These are phyloP conservation scores for Dittrichia graveolens DNA, from an alignment of 129 eudicot species.

Conservation along the genomic window DNA sequence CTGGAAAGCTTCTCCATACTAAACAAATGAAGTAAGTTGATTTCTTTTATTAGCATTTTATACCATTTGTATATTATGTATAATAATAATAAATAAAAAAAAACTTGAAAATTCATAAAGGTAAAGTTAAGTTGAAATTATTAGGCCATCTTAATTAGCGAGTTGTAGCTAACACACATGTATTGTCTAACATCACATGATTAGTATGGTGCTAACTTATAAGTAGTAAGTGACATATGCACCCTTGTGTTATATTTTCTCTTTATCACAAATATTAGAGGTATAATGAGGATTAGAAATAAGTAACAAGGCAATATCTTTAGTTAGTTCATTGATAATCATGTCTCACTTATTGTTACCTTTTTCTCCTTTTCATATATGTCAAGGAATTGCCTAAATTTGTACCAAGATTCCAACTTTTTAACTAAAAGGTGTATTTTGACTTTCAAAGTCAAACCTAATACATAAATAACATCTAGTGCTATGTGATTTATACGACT, in stretches of 20 bases:
- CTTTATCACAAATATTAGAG: constrained; percentile 1
- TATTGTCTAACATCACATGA: constrained; percentile 22
- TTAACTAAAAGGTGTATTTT: neutral
- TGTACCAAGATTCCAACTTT: neutral
- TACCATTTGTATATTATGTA: neutral
- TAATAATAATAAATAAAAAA: no score
- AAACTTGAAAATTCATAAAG: neutral
- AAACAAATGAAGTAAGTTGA: constrained; percentile 58
- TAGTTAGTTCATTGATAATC: constrained; percentile 11
- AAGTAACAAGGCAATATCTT: constrained; percentile 2
- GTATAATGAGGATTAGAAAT: neutral
- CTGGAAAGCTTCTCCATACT: constrained; percentile 79
- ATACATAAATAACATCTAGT: neutral
- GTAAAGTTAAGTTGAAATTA: constrained; percentile 1
- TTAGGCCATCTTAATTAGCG: constrained; percentile 33
- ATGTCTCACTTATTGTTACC: neutral
- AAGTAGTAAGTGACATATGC: neutral
- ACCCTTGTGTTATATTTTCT: constrained; percentile 9
- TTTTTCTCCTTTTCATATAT: neutral
- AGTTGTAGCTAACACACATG: constrained; percentile 28
- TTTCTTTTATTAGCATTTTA: constrained; percentile 10
- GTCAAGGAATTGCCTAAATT: no score
- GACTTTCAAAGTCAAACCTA: constrained; percentile 25
- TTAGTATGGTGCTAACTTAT: neutral
- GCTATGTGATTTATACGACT: neutral